A percentile compares a stretch with the other conserved stretches of the same genome.
These are phyloP conservation scores for Fusarium papillatum DNA, from an alignment of 2,329 filamentous ascomycete species.

Conservation along the genomic window DNA sequence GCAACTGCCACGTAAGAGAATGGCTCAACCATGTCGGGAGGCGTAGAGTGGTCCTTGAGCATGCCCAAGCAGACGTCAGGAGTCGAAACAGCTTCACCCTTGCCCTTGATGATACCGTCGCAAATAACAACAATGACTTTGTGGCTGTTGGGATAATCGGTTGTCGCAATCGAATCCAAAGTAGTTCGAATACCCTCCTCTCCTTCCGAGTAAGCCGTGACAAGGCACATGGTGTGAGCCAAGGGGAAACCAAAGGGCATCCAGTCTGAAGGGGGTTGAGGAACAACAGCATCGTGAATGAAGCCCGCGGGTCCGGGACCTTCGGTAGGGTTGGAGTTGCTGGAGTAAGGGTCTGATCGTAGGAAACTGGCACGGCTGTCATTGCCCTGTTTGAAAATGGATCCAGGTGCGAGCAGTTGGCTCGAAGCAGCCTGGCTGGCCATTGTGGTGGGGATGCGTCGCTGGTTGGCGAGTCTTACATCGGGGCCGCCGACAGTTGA, in stretches of 20 bases:
- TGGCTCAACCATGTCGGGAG: conserved; percentile 84
- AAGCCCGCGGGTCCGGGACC: conserved; percentile 91
- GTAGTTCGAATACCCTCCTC: conserved; percentile 94
- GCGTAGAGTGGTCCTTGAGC: conserved; percentile 92
- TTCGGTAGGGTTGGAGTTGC: conserved; percentile 70
- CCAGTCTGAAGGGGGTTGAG: conserved; percentile 96
- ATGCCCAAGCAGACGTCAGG: conserved; percentile 92
- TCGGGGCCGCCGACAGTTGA: conserved; percentile 90
- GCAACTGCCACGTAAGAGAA: conserved; percentile 98
- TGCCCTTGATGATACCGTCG: conserved; percentile 97
- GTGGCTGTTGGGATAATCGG: conserved; percentile 99
- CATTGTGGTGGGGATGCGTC: conserved; percentile 88
- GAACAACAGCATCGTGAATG: conserved; percentile 95
- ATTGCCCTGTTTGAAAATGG: conserved; percentile 79
- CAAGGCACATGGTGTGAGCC: conserved; percentile 92
- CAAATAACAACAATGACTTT: conserved; percentile 97
- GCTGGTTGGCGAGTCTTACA: conserved; percentile 58
- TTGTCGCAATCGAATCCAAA: conserved; percentile 95
- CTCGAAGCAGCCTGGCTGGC: conserved; percentile 86
- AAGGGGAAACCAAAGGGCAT: conserved; percentile 97
- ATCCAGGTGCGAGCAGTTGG: conserved; percentile 77
- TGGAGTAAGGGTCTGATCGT: conserved; percentile 68
- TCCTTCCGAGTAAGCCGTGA: conserved; percentile 98
- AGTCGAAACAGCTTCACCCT: conserved; percentile 88
- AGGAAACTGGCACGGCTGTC: conserved; percentile 76